Conservation (phyloP, 2,329 filamentous ascomycete species). For the Colletotrichum caudatum region DNA sequence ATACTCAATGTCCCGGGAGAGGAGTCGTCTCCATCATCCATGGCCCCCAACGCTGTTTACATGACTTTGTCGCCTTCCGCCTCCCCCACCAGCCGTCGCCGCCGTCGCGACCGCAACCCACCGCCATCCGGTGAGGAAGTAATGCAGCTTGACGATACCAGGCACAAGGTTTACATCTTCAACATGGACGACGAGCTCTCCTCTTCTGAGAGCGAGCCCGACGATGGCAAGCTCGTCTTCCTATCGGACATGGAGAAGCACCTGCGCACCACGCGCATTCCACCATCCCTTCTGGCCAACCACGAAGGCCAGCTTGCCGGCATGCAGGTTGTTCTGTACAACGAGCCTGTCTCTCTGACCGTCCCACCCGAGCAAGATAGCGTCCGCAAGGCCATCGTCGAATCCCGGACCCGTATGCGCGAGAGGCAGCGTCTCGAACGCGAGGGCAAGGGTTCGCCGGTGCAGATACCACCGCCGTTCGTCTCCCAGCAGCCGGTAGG, state of each 20-base stretch:
- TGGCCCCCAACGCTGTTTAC: conserved; percentile 40
- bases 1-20: conserved; percentile 77
- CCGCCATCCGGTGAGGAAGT: conserved; percentile 60
- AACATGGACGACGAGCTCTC: conserved; percentile 90
- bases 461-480: conserved; percentile 40
- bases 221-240: conserved; percentile 77
- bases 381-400: conserved; percentile 85
- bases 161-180: conserved; percentile 90
- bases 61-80: conserved; percentile 44
- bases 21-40: conserved; percentile 50
- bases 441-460: conserved; percentile 37
- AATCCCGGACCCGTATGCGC: conserved; percentile 77
- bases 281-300: conserved; percentile 73
- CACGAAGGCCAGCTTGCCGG: conserved; percentile 66
- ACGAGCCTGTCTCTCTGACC: conserved; percentile 79
- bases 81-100: conserved; percentile 30
- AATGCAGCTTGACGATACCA: conserved; percentile 90
- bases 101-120: conserved; percentile 39
- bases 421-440: conserved; percentile 62
- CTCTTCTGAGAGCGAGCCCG: conserved; percentile 66
- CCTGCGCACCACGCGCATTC: conserved; percentile 76
- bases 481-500: conserved; percentile 28
- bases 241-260: conserved; percentile 88
- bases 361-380: conserved; percentile 81
- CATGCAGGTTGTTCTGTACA: conserved; percentile 87